Conservation (phyloP, 495 filamentous ascomycete genomes). For the Neurospora sp. region DNA sequence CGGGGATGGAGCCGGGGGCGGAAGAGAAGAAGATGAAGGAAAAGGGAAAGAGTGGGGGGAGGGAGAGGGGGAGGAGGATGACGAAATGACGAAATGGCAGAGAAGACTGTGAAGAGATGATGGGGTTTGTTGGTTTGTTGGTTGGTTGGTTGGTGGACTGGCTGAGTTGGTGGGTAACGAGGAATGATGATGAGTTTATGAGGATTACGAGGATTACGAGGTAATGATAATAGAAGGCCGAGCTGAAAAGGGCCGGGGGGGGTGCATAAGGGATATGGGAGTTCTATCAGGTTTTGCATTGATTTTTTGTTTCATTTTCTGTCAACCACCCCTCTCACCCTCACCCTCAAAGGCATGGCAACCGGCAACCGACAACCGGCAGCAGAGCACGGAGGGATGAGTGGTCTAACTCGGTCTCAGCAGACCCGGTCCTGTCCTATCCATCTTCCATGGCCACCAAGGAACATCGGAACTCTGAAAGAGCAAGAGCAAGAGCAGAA, state of each 20-base stretch:
- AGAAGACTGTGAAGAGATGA: neutral
- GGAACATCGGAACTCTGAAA: neutral
- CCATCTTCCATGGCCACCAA: neutral
- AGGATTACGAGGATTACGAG: neutral
- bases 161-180: neutral
- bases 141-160: neutral
- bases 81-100: neutral
- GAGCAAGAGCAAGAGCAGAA: neutral
- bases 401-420: neutral
- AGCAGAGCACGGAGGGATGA: neutral
- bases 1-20: conserved; percentile 5
- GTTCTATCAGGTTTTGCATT: neutral
- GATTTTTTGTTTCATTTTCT: neutral
- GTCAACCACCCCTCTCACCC: neutral
- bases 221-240: neutral
- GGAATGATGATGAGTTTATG: neutral
- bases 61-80: neutral
- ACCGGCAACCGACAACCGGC: neutral
- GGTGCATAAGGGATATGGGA: neutral
- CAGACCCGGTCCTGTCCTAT: neutral
- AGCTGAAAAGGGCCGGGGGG: no score
- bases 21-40: neutral
- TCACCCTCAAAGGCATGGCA: neutral
- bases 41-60: neutral
- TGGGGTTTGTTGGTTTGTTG: neutral